phyloP scores from a whole-genome alignment of 2,329 filamentous ascomycete species.

The Ilyonectria destructans region DNA sequence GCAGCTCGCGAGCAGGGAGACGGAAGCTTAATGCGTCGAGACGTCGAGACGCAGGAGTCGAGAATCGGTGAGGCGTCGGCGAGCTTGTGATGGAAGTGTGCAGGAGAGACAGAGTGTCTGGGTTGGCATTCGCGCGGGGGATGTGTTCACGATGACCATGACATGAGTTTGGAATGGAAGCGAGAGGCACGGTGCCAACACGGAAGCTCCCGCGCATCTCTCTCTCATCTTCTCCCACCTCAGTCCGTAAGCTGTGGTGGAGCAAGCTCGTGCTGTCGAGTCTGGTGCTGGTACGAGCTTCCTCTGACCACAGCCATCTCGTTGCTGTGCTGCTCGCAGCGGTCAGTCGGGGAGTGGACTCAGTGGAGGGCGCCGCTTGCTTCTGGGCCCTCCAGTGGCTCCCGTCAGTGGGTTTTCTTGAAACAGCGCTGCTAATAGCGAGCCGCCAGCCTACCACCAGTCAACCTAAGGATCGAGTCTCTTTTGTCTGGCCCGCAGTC shows the following conservation, averaged over 20 bases:
- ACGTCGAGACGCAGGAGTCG: not conserved
- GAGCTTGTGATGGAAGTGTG: not conserved
- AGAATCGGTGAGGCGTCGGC: not conserved
- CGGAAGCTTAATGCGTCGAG: not conserved
- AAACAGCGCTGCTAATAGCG: not conserved
- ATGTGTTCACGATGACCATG: not conserved
- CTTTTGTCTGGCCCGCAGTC: not conserved
- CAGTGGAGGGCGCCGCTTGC: not conserved
- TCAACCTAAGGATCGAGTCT: not conserved
- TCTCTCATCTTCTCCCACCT: not conserved
- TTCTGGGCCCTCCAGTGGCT: not conserved
- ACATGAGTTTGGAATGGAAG: constrained; percentile 28
- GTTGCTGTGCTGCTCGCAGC: constrained; percentile 1
- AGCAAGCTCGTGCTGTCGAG: constrained; percentile 7
- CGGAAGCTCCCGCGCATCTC: constrained; percentile 25
- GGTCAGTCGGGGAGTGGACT: not conserved
- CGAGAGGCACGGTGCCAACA: not conserved
- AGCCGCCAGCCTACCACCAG: not conserved
- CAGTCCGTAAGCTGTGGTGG: constrained; percentile 21
- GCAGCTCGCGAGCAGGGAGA: not conserved
- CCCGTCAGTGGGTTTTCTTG: not conserved
- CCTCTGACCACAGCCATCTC: not conserved
- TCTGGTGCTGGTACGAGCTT: not conserved
- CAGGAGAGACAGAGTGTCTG: not conserved
- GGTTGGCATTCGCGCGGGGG: not conserved